phyloP scores from a whole-genome alignment of 176 grass and related monocot genomes.

The Oryza rufipogon region DNA sequence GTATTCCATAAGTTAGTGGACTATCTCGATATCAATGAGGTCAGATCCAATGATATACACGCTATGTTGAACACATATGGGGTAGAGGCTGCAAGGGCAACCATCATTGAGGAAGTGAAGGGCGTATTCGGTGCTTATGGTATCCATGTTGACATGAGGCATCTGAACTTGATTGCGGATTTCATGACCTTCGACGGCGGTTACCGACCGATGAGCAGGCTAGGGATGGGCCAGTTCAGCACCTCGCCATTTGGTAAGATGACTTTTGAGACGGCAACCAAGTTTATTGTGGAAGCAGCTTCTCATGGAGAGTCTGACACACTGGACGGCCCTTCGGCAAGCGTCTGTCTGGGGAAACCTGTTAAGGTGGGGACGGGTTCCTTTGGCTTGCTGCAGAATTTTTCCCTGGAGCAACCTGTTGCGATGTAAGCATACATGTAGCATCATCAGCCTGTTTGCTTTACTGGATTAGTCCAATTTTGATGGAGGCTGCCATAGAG shows the following conservation, averaged over 20 bases:
- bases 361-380: constrained; percentile 75
- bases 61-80: constrained; percentile 74
- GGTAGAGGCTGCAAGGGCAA: constrained; percentile 73
- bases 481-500: background rate
- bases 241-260: constrained; percentile 94
- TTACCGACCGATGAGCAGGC: constrained; percentile 71
- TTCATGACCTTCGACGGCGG: constrained; percentile 92
- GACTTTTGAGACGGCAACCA: constrained; percentile 84
- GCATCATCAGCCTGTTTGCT: background rate
- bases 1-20: constrained; percentile 65
- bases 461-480: background rate
- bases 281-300: constrained; percentile 77
- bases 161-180: constrained; percentile 76
- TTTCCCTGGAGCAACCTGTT: constrained; percentile 14
- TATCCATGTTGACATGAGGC: constrained; percentile 68
- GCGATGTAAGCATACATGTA: constrained; percentile 13
- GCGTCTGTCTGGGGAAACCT: constrained; percentile 79
- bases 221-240: constrained; percentile 62
- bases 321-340: constrained; percentile 69
- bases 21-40: constrained; percentile 28
- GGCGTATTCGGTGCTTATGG: constrained; percentile 63
- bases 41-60: constrained; percentile 71
- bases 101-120: constrained; percentile 70
- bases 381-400: constrained; percentile 78
- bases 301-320: constrained; percentile 71